phyloP scores from a whole-genome alignment of 805 yeast species.

The Danielia reshetovae region DNA sequence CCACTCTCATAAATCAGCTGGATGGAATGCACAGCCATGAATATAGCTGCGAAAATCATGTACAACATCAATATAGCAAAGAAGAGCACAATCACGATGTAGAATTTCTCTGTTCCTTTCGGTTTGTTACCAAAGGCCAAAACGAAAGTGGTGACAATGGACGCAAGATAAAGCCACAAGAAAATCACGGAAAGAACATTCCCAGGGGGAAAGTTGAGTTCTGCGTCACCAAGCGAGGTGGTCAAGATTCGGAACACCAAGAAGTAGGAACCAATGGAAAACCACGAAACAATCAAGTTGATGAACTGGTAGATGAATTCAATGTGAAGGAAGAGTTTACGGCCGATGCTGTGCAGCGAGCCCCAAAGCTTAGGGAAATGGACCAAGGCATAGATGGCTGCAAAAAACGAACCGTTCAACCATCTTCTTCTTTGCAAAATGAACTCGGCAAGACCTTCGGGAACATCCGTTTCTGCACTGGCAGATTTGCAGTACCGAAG shows the following conservation, averaged over 20 bases:
- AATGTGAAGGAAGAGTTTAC: conserved; percentile 49
- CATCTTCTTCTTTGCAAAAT: conserved; percentile 64
- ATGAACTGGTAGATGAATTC: conserved; percentile 55
- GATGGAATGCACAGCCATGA: conserved; percentile 52
- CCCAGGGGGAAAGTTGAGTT: conserved; percentile 42
- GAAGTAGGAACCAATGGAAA: conserved; percentile 58
- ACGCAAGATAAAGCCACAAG: conserved; percentile 53
- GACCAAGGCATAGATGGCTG: conserved; percentile 52
- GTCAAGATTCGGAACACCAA: conserved; percentile 61
- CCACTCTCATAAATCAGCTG: conserved; percentile 29
- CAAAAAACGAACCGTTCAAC: conserved; percentile 69
- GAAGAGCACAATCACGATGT: conserved; percentile 48
- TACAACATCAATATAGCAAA: conserved; percentile 61
- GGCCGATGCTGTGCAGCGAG: conserved; percentile 48
- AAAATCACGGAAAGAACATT: conserved; percentile 48
- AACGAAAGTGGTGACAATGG: conserved; percentile 55
- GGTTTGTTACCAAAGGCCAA: conserved; percentile 65
- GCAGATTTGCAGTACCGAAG: conserved; percentile 60
- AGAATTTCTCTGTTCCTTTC: conserved; percentile 53
- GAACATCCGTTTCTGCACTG: conserved; percentile 67
- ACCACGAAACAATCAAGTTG: conserved; percentile 57
- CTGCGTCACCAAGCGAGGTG: conserved; percentile 41
- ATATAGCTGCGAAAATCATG: conserved; percentile 54
- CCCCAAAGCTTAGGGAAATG: conserved; percentile 54
- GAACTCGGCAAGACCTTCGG: conserved; percentile 58